Conservation (phyloP, 768 basidiomycete genomes). For the Rhodotorula diobovata region DNA sequence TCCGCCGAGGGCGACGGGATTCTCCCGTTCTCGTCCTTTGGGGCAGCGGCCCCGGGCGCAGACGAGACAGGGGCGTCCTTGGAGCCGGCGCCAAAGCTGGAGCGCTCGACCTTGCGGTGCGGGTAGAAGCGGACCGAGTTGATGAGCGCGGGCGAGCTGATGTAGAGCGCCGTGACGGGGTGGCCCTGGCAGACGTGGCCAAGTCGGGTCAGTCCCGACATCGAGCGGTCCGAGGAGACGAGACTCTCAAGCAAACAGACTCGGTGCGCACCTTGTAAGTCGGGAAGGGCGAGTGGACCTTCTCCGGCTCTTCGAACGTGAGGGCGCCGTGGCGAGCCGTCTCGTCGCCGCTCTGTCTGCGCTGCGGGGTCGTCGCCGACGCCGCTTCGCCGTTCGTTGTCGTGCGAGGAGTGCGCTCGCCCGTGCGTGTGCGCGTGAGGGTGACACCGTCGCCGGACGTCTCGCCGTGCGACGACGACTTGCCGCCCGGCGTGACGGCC, state of each 20-base stretch:
- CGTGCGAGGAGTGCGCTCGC: neutral
- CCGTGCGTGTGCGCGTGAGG: conserved; percentile 2
- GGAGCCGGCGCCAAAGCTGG: neutral
- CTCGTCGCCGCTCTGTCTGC: neutral
- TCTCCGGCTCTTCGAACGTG: conserved; percentile 4
- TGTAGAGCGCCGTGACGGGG: conserved; percentile 8
- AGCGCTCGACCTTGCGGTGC: neutral
- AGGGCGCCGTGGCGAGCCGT: neutral
- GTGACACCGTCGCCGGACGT: neutral
- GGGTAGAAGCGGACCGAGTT: conserved; percentile 18
- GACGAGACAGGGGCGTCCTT: neutral
- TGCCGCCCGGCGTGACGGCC: conserved; percentile 11
- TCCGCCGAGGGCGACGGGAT: too few species aligned
- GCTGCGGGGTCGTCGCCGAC: neutral
- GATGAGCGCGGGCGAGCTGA: neutral
- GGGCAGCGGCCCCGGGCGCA: neutral
- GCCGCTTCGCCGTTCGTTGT: neutral
- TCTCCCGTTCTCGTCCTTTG: neutral
- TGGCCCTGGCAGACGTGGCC: conserved; percentile 1
- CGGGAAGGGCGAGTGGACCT: neutral
- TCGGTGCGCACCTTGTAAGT: conserved; percentile 22
- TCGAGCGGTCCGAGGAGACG: neutral
- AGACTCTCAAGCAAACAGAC: too few species aligned
- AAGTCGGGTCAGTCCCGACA: neutral
- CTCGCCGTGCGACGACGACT: neutral